A percentile compares a stretch with the other conserved stretches of the same genome.
These are phyloP conservation scores for Leccinum uliginosum DNA, from an alignment of 768 basidiomycete species.

Conservation along the genomic window DNA sequence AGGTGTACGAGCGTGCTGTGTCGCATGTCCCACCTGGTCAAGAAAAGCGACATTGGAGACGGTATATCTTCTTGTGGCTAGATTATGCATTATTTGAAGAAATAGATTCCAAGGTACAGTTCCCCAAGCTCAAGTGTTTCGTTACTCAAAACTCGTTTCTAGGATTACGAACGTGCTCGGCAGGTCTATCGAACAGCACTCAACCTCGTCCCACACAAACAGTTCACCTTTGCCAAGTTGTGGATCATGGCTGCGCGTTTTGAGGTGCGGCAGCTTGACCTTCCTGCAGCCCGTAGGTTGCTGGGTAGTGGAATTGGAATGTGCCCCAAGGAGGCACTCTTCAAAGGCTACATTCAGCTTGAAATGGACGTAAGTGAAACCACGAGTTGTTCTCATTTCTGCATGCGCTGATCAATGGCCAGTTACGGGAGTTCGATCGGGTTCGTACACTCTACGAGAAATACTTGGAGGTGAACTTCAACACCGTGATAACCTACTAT, in stretches of 20 bases:
- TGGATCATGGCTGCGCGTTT: slow-evolving; percentile 94
- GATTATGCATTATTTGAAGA: slow-evolving; percentile 98
- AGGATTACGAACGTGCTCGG: slow-evolving; percentile 83
- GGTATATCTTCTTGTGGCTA: slow-evolving; percentile 91
- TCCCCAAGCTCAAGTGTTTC: background rate
- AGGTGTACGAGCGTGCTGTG: slow-evolving; percentile 94
- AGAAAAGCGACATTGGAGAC: slow-evolving; percentile 89
- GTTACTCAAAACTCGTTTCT: slow-evolving; percentile 1
- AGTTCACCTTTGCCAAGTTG: slow-evolving; percentile 96
- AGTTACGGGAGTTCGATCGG: slow-evolving; percentile 94
- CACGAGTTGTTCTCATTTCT: background rate
- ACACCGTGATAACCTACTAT: background rate
- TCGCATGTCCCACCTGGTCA: slow-evolving; percentile 91
- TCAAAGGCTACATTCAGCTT: slow-evolving; percentile 94
- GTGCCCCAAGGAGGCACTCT: slow-evolving; percentile 92
- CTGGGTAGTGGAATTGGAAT: slow-evolving; percentile 90
- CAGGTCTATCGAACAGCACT: slow-evolving; percentile 92
- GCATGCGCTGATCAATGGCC: slow-evolving; percentile 7
- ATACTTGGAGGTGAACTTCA: slow-evolving; percentile 71
- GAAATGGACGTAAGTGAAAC: slow-evolving; percentile 70
- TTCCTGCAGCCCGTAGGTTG: slow-evolving; percentile 82
- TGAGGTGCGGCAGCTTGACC: slow-evolving; percentile 78
- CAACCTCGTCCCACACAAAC: slow-evolving; percentile 88
- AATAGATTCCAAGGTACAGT: slow-evolving; percentile 78
- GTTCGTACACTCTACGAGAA: slow-evolving; percentile 91